Conservation (phyloP, 306 rosid genomes). For the Senna siamea region DNA sequence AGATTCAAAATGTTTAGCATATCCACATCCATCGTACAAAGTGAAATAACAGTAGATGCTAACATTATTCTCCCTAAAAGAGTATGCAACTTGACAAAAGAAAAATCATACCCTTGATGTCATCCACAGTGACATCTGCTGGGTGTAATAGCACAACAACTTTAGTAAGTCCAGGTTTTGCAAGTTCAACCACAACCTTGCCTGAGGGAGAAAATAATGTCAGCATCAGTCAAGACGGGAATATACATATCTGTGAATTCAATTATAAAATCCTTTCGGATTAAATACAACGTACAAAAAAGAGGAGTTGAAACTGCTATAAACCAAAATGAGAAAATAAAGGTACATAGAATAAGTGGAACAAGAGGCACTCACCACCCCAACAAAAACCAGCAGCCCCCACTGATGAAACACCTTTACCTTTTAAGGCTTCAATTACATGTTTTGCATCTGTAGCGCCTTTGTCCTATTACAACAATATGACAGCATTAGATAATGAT, state of each 20-base stretch:
- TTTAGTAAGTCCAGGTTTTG: slow-evolving; percentile 49
- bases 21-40: too few relatives aligned
- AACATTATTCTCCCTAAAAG: background rate
- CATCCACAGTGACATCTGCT: slow-evolving; percentile 65
- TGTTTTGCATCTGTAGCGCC: slow-evolving; percentile 63
- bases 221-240: background rate
- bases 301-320: slow-evolving; percentile 16
- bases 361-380: slow-evolving; percentile 69
- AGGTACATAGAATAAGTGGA: slow-evolving; percentile 9
- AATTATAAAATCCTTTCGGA: background rate
- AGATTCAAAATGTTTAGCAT: too few relatives aligned
- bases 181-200: slow-evolving; percentile 74
- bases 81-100: slow-evolving; percentile 12
- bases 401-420: slow-evolving; percentile 59
- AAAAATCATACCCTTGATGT: slow-evolving; percentile 62
- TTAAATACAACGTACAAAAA: background rate
- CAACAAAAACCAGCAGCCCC: slow-evolving; percentile 85
- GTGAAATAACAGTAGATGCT: too few relatives aligned
- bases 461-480: slow-evolving; percentile 55
- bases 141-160: slow-evolving; percentile 75
- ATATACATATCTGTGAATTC: slow-evolving; percentile 2
- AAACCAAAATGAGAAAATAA: background rate
- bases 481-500: slow-evolving; percentile 12
- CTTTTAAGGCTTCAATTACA: slow-evolving; percentile 64
- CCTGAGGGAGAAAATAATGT: slow-evolving; percentile 47